phyloP scores from a whole-genome alignment of 208 protist species.

The Wallacemonas collosoma region DNA sequence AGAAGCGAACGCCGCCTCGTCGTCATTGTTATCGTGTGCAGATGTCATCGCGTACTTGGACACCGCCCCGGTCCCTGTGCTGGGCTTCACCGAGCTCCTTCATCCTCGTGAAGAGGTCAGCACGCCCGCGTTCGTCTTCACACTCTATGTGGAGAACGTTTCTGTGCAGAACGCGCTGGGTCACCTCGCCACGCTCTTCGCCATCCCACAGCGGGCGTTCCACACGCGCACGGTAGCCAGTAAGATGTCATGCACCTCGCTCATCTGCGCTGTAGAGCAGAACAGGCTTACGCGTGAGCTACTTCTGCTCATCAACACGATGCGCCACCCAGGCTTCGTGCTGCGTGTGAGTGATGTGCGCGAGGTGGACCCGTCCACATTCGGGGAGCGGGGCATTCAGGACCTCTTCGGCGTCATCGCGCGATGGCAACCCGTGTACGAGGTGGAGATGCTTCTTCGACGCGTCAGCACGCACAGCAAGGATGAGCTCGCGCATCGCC shows the following conservation, averaged over 20 bases:
- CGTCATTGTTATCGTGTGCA: constrained; percentile 36
- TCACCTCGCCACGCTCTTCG: constrained; percentile 72
- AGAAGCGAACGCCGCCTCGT: neutral
- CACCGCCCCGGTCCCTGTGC: constrained; percentile 62
- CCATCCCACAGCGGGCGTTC: constrained; percentile 64
- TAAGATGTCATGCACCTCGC: constrained; percentile 79
- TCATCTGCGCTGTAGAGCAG: constrained; percentile 67
- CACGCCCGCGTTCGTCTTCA: constrained; percentile 78
- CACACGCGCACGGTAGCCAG: constrained; percentile 57
- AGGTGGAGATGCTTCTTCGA: constrained; percentile 68
- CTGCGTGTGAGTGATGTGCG: constrained; percentile 72
- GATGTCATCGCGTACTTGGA: constrained; percentile 73
- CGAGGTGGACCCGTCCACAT: constrained; percentile 23
- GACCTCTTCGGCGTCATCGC: constrained; percentile 61
- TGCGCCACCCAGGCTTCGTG: constrained; percentile 87
- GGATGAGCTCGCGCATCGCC: constrained; percentile 62
- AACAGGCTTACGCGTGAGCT: constrained; percentile 62
- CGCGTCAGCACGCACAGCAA: constrained; percentile 38
- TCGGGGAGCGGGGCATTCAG: constrained; percentile 3
- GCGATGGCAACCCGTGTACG: constrained; percentile 74
- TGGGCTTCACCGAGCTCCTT: constrained; percentile 68
- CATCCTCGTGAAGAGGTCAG: constrained; percentile 9
- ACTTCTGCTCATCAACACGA: constrained; percentile 85
- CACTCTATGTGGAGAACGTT: constrained; percentile 82
- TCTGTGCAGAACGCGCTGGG: constrained; percentile 78